Base-by-base conservation (phyloP, 1,284 basidiomycete genomes). In the Rhodotorula glutinis region DNA sequence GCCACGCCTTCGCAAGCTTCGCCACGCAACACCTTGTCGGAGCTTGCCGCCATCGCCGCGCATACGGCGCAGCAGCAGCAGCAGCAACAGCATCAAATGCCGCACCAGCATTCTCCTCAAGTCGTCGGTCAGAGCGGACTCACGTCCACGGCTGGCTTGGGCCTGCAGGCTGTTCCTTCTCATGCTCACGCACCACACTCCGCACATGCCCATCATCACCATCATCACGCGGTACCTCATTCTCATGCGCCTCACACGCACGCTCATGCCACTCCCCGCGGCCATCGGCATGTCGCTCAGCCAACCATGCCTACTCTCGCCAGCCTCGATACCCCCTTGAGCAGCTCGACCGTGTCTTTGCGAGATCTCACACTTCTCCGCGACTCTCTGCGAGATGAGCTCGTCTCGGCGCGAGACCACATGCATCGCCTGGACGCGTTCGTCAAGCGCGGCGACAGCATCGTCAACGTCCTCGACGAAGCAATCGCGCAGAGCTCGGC, bases 11-110 rank as follows among this genome's bases (percentile, higher is more conserved):
- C 1, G 23, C 49, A 53, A 13, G 59, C 57, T n/a, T 62, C 68
- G 43, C 65, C 65, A 17, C 33, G 71, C 9, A 63, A 63, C 54
- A 62, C 54, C 19, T 57, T 73, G 3, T 66, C 62, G 25, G 72
- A 73, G 27, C 70, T 73, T 11, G 72, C 70, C 16, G 65, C 69
- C 2, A 64, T 69, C 23, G 72, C 70, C 17, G 57, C 62, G 29
- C 71, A 67, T 16, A 59, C 58, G 44, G 59, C 38, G 25, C 47
- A 51, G 49, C 38, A 40, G 17, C 33, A 52, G 46, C 57, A 47
- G 38, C 56, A 57, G 43, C 43, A 29, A 17, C 55, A 57, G 44
- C 29, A 23, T 23, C 53, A 40, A 25, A 25, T 14, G 14, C 25
- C n/a, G 11, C 52, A 30, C 11, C 29, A 8, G 17, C 52, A 33